Evolutionary conservation across 495 filamentous ascomycete genomes (phyloP), one percentile per base, ranked within the genome.

Genomic region (Pyrenula aspistea): DNA sequence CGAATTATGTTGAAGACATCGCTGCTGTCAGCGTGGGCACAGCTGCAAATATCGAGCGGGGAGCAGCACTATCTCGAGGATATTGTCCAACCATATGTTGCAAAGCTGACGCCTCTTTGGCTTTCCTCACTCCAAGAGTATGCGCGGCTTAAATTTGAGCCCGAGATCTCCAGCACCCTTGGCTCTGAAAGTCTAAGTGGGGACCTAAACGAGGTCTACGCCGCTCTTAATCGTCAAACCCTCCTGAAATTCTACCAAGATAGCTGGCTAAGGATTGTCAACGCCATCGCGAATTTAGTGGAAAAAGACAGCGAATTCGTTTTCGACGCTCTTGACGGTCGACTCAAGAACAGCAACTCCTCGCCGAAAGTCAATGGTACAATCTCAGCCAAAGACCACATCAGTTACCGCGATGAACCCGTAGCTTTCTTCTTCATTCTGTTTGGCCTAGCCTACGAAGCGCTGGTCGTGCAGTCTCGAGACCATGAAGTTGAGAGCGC

Each of bases 401-500:
- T 99, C 68, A 95, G 96, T 64, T 97, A 97, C 64, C 89, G 93
- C 20, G 92, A 96, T 65, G 94, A 99, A 65, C 93, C 93, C 0
- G 90, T 96, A 15, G 93, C 93, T 0, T 99, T 99, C 76, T 99
- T 99, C 71, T 99, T 99, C 62, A 91, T 99, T 10, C 78, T 99
- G 0, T 99, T 96, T 63, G 93, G 93, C 22, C 85, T 99, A 56
- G 90, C 91, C 0, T 95, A 97, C 60, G 93, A 99, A 69, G 91
- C 94, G 23, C 78, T 99, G 49, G 91, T 89, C 15, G 87, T 86
- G 4, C 83, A 89, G 56, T 83, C 85, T 12, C 75, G 77, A 51
- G 85, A 83, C 50, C 81, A 81, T 0, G 73, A 89, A 25, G 85
- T 89, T 54, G 89, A 96, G 64, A 92, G 88, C 11, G 73, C 97